A percentile compares a stretch with the other conserved stretches of the same genome.
These are phyloP conservation scores for Penicillium rolfsii DNA, from an alignment of 2,329 filamentous ascomycete genomes.

Conservation along the genomic window DNA sequence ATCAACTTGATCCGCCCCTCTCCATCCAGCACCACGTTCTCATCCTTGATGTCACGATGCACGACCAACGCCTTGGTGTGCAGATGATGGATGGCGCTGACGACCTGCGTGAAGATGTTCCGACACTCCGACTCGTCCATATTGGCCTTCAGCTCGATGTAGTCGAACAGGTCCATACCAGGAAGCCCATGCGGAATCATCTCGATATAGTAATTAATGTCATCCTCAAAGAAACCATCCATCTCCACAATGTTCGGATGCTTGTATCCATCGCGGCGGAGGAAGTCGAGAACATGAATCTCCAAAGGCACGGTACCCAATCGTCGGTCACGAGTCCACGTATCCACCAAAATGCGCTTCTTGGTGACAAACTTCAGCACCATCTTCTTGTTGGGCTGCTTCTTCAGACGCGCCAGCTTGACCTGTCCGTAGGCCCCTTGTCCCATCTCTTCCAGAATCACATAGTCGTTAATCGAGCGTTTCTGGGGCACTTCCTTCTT, in stretches of 20 bases:
- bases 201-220: conserved; percentile 93
- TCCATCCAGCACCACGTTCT: conserved; percentile 94
- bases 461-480: conserved; percentile 86
- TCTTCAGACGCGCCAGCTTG: conserved; percentile 87
- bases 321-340: conserved; percentile 91
- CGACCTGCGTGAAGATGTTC: conserved; percentile 94
- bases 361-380: conserved; percentile 99
- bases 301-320: conserved; percentile 94
- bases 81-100: conserved; percentile 83
- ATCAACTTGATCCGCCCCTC: conserved; percentile 96
- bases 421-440: conserved; percentile 98
- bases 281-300: conserved; percentile 94
- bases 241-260: conserved; percentile 71
- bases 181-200: conserved; percentile 92
- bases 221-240: conserved; percentile 68
- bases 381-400: conserved; percentile 73
- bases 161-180: conserved; percentile 98
- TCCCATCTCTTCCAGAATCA: conserved; percentile 96
- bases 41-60: conserved; percentile 97
- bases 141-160: conserved; percentile 92
- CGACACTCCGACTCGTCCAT: conserved; percentile 95
- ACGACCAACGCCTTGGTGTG: conserved; percentile 90
- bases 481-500: conserved; percentile 56
- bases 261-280: conserved; percentile 70
- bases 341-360: conserved; percentile 92